Evolutionary conservation across 352 stramenopile genomes (phyloP).

Genomic region (Chrysophaeum taylorii): DNA sequence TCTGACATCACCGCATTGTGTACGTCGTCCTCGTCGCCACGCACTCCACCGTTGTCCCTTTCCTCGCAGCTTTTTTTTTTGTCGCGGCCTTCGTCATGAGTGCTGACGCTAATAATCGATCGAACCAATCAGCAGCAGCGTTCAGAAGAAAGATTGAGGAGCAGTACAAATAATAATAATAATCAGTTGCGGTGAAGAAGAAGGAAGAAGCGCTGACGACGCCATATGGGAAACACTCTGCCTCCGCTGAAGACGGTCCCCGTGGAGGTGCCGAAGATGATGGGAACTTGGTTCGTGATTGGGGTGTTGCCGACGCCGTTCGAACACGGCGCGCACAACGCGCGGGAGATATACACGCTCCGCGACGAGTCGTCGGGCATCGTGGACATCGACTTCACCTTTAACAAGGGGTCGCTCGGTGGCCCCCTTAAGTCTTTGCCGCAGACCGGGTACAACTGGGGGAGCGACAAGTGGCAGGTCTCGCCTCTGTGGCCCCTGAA

Average conservation of each 20-base stretch:
- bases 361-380: constrained; percentile 30
- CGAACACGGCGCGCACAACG: constrained; percentile 40
- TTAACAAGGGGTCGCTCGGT: constrained; percentile 31
- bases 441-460: constrained; percentile 39
- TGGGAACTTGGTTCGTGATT: constrained; percentile 48
- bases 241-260: constrained; percentile 27
- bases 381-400: constrained; percentile 44
- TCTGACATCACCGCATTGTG: no score
- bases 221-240: no score
- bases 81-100: no score
- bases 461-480: constrained; percentile 37
- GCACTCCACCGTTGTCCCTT: no score
- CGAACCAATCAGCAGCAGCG: no score
- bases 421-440: constrained; percentile 33
- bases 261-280: constrained; percentile 33
- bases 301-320: constrained; percentile 38
- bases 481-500: constrained; percentile 40
- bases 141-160: no score
- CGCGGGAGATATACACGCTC: constrained; percentile 40
- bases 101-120: no score
- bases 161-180: no score
- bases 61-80: no score
- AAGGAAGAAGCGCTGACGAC: no score
- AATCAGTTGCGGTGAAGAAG: no score
- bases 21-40: no score